phyloP scores from a whole-genome alignment of 768 basidiomycete species.

The Boletus reticuloceps region DNA sequence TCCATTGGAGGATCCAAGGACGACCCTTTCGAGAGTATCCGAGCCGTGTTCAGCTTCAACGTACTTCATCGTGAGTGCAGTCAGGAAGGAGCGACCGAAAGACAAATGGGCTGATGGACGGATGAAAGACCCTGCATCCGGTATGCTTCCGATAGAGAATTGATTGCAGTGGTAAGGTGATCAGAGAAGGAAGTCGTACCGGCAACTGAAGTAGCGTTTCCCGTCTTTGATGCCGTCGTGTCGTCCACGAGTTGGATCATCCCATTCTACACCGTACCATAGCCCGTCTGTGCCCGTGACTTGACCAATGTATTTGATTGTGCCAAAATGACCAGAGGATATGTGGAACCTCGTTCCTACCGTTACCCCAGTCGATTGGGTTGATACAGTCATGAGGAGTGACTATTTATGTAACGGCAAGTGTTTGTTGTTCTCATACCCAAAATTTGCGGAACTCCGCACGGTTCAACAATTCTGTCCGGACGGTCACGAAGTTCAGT shows the following conservation, averaged over 20 bases:
- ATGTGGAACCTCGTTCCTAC: conserved; percentile 55
- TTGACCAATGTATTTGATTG: conserved; percentile 64
- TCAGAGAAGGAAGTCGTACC: conserved; percentile 41
- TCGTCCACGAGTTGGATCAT: conserved; percentile 79
- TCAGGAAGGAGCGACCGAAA: conserved; percentile 69
- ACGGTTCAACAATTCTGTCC: background rate
- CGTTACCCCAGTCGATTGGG: conserved; percentile 21
- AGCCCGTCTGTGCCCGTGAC: conserved; percentile 60
- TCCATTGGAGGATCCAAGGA: conserved; percentile 80
- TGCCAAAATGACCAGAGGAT: conserved; percentile 53
- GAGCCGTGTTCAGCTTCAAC: conserved; percentile 58
- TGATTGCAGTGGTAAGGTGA: conserved; percentile 9
- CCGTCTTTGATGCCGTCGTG: conserved; percentile 84
- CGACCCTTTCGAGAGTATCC: conserved; percentile 54
- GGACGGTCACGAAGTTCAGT: background rate
- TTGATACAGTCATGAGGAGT: too few relatives aligned
- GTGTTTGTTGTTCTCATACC: conserved; percentile 1
- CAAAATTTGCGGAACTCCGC: conserved; percentile 7
- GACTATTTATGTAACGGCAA: too few relatives aligned
- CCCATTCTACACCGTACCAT: conserved; percentile 99
- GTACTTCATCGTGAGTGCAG: conserved; percentile 77
- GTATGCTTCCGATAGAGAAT: conserved; percentile 41
- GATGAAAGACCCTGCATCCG: conserved; percentile 76
- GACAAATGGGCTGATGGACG: conserved; percentile 56
- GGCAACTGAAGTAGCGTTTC: conserved; percentile 73